These are phyloP conservation scores for Graphium sp. DNA, from an alignment of 2,329 filamentous ascomycete genomes.

Conservation along the genomic window DNA sequence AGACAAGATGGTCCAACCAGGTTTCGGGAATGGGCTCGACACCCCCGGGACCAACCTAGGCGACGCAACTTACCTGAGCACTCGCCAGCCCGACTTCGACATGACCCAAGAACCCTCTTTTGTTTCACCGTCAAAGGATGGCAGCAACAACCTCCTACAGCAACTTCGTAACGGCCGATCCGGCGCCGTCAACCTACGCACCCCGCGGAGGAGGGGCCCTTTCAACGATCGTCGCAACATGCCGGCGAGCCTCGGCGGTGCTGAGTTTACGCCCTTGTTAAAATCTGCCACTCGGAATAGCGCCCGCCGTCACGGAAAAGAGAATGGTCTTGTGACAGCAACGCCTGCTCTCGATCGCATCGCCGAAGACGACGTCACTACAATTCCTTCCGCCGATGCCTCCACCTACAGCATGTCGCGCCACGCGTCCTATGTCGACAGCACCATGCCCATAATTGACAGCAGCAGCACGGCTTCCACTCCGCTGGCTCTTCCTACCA, in stretches of 20 bases:
- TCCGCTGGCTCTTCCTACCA: slow-evolving; percentile 54
- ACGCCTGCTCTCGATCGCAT: slow-evolving; percentile 57
- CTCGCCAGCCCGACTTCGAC: slow-evolving; percentile 55
- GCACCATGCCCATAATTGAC: slow-evolving; percentile 58
- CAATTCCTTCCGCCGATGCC: slow-evolving; percentile 55
- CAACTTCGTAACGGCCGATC: slow-evolving; percentile 53
- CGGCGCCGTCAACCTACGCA: slow-evolving; percentile 43
- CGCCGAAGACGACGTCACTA: slow-evolving; percentile 58
- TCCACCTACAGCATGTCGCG: slow-evolving; percentile 52
- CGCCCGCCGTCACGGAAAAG: slow-evolving; percentile 47
- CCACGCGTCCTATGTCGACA: slow-evolving; percentile 46
- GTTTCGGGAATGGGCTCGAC: slow-evolving; percentile 50
- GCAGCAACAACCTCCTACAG: slow-evolving; percentile 47
- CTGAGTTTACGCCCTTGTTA: slow-evolving; percentile 87
- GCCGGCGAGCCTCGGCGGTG: slow-evolving; percentile 43
- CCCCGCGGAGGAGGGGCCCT: slow-evolving; percentile 57
- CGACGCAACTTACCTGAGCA: slow-evolving; percentile 64
- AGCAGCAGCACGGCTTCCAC: slow-evolving; percentile 74
- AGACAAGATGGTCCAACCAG: slow-evolving; percentile 45
- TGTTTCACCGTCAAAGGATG: slow-evolving; percentile 53
- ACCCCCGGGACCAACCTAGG: slow-evolving; percentile 74
- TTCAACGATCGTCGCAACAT: slow-evolving; percentile 59
- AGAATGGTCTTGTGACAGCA: slow-evolving; percentile 39
- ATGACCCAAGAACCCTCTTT: slow-evolving; percentile 82
- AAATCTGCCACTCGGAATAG: slow-evolving; percentile 63